A percentile compares a stretch with the other conserved stretches of the same genome.
Conservation (phyloP, 75 land plant species). For the Isoetes taiwanensis region DNA sequence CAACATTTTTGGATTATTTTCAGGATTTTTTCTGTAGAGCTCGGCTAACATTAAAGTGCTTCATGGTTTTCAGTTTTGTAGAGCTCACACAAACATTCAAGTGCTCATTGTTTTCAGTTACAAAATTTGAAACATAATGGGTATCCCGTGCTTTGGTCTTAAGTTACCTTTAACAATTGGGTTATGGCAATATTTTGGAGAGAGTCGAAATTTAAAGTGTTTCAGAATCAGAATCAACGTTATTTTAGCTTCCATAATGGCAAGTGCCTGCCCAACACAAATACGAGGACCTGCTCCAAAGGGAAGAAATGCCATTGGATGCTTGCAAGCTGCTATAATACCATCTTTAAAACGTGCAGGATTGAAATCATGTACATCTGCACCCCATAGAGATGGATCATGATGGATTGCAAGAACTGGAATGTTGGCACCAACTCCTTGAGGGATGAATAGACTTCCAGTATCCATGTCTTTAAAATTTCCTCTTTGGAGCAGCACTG, state of each 20-base stretch:
- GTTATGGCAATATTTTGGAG: not conserved
- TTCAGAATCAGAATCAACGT: not conserved
- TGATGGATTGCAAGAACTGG: not conserved
- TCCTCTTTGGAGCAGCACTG: not conserved
- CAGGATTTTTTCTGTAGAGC: no score
- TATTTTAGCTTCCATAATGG: not conserved
- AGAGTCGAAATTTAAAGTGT: not conserved
- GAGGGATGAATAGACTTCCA: not conserved
- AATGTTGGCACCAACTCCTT: not conserved
- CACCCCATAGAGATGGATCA: not conserved
- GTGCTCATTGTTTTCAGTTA: no score
- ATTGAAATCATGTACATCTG: not conserved
- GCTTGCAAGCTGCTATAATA: not conserved
- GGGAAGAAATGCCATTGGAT: not conserved
- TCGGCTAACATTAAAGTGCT: no score
- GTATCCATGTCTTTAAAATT: not conserved
- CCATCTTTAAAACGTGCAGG: not conserved
- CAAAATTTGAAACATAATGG: no score
- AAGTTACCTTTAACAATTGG: no score
- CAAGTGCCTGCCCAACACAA: not conserved
- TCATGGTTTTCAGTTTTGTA: no score
- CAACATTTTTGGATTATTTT: no score
- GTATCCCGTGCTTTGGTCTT: no score
- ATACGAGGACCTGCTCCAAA: constrained; percentile 2
- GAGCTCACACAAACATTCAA: no score